These are phyloP conservation scores for sorghum (Sorghum bicolor) DNA, from an alignment of 176 grass and related monocot species.

Conservation along the genomic window Sorghum_bicolor_NCBIv3 NC_012873.2:53058501-53059000, in stretches of 20 bases:
- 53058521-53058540: not conserved
- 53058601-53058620: not conserved
- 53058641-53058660: not conserved
- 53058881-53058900: constrained; percentile 62
- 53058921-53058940: constrained; percentile 85
- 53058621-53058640: not conserved
- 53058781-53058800: not conserved
- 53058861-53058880: constrained; percentile 74
- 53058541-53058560: not conserved
- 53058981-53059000: constrained; percentile 88
- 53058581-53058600: not conserved
- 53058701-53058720: not conserved
- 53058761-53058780: not conserved
- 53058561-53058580: not conserved
- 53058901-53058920: constrained; percentile 59
- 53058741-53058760: not conserved
- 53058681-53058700: not conserved
- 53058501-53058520: not conserved
- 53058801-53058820: not conserved
- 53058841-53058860: constrained; percentile 60
- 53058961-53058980: constrained; percentile 71
- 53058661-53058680: not conserved
- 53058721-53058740: not conserved
- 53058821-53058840: not conserved
- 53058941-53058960: constrained; percentile 67